Conservation (phyloP, 495 filamentous ascomycete genomes). For the Amniculicola lignicola region DNA sequence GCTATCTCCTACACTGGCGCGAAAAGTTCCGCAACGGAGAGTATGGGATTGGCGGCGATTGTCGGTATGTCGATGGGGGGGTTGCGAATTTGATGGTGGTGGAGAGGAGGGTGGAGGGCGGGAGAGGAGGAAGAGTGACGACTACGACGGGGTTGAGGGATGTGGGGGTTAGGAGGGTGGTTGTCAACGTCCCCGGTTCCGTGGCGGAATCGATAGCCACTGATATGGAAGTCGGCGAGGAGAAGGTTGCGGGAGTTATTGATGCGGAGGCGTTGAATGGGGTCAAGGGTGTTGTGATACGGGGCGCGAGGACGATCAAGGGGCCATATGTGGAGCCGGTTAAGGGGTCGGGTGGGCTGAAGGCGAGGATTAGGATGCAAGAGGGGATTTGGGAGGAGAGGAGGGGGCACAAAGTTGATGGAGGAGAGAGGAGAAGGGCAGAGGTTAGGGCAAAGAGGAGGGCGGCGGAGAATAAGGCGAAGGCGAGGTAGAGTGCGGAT, state of each 20-base stretch:
- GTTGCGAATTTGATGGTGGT: constrained; percentile 65
- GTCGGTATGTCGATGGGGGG: constrained; percentile 69
- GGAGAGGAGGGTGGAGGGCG: constrained; percentile 50
- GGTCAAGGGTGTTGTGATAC: constrained; percentile 62
- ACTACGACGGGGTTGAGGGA: constrained; percentile 47
- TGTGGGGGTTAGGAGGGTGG: constrained; percentile 55
- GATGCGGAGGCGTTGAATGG: constrained; percentile 44
- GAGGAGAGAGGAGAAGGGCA: constrained; percentile 84
- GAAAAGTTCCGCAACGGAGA: constrained; percentile 73
- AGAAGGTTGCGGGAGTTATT: no score
- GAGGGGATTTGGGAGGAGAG: constrained; percentile 87
- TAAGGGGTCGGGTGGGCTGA: constrained; percentile 58
- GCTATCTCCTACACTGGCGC: constrained; percentile 82
- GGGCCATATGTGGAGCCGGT: constrained; percentile 68
- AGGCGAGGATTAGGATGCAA: constrained; percentile 62
- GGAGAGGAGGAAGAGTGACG: neutral
- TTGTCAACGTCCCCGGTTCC: constrained; percentile 71
- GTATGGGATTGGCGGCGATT: constrained; percentile 75
- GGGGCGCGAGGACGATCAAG: constrained; percentile 59
- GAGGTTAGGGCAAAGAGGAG: constrained; percentile 72
- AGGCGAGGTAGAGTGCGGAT: constrained; percentile 22
- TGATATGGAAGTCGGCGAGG: no score
- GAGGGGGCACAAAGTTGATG: constrained; percentile 87
- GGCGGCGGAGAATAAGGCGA: constrained; percentile 43
- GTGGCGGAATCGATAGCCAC: no score